Conservation (phyloP, 1,284 basidiomycete genomes). For the Sporisorium sorghi region DNA sequence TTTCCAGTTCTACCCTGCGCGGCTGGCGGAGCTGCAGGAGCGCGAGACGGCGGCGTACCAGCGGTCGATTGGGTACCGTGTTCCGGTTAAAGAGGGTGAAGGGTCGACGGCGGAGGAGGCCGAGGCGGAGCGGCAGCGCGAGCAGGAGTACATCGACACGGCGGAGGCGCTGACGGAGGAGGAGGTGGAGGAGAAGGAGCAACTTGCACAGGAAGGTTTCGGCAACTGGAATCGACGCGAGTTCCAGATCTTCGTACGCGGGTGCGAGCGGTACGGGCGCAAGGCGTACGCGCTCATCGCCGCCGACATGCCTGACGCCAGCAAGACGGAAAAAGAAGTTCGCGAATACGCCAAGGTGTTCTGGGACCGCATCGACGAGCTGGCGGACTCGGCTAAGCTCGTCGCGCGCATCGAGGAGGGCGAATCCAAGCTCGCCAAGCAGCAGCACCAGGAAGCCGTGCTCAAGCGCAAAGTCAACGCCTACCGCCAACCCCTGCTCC, state of each 20-base stretch:
- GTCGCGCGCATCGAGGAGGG: conserved; percentile 66
- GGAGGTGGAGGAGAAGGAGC: conserved; percentile 79
- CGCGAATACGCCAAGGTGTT: conserved; percentile 86
- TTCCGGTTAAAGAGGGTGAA: conserved; percentile 78
- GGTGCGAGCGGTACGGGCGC: conserved; percentile 86
- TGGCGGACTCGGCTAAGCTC: conserved; percentile 71
- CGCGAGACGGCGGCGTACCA: conserved; percentile 74
- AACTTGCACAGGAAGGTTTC: conserved; percentile 58
- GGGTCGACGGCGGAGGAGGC: conserved; percentile 54
- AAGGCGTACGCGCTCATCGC: conserved; percentile 82
- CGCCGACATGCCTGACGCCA: conserved; percentile 76
- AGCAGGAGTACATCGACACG: conserved; percentile 81
- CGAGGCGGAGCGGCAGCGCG: conserved; percentile 75
- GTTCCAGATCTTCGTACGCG: conserved; percentile 90
- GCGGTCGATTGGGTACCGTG: conserved; percentile 80
- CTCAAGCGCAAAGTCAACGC: conserved; percentile 52
- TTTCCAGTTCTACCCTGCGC: conserved; percentile 94
- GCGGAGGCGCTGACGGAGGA: conserved; percentile 74
- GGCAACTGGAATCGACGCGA: conserved; percentile 78
- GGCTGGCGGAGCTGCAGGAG: conserved; percentile 86
- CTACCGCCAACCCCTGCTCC: conserved; percentile 56
- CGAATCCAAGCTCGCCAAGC: conserved; percentile 61
- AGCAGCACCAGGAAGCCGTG: conserved; percentile 58
- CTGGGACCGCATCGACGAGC: conserved; percentile 87
- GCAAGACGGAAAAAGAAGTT: conserved; percentile 84